Evolutionary conservation across 2,329 filamentous ascomycete species (phyloP).

Genomic region (Pseudogymnoascus sp.): DNA sequence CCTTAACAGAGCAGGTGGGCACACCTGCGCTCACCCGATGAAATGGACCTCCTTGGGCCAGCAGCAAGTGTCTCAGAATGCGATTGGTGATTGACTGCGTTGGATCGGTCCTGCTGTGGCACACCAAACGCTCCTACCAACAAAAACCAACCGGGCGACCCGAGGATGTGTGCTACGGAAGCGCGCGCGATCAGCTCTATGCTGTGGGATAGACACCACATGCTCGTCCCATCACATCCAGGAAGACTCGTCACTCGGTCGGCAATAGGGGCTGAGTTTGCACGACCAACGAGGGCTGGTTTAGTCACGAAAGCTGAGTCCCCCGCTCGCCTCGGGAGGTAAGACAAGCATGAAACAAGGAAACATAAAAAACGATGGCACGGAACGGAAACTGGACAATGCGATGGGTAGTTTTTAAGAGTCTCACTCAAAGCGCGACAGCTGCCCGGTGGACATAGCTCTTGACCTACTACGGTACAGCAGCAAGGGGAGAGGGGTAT

Average conservation of each 20-base stretch:
- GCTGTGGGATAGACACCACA: not conserved
- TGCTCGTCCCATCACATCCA: not conserved
- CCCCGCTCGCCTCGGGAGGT: not conserved
- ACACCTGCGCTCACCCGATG: not conserved
- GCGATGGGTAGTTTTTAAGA: not conserved
- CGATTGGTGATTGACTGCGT: not conserved
- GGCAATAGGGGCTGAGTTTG: conserved; percentile 2
- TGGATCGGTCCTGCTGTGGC: not conserved
- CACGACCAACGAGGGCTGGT: not conserved
- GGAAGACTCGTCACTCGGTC: not conserved
- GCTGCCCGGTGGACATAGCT: not conserved
- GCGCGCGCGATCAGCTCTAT: not conserved
- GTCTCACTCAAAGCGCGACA: not conserved
- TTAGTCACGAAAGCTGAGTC: not conserved
- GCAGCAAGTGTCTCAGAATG: not conserved
- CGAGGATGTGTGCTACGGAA: not conserved
- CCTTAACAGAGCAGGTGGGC: not conserved
- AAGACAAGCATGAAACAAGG: not conserved
- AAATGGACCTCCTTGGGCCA: not conserved
- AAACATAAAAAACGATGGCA: not conserved
- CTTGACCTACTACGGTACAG: not conserved
- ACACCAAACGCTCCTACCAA: not conserved
- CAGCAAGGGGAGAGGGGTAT: not conserved
- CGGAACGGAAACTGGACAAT: not conserved
- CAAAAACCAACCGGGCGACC: not conserved